A percentile compares a stretch with the other conserved stretches of the same genome.
Evolutionary conservation across 2,329 filamentous ascomycete species (phyloP).

Genomic region (Aureobasidium sp.): DNA sequence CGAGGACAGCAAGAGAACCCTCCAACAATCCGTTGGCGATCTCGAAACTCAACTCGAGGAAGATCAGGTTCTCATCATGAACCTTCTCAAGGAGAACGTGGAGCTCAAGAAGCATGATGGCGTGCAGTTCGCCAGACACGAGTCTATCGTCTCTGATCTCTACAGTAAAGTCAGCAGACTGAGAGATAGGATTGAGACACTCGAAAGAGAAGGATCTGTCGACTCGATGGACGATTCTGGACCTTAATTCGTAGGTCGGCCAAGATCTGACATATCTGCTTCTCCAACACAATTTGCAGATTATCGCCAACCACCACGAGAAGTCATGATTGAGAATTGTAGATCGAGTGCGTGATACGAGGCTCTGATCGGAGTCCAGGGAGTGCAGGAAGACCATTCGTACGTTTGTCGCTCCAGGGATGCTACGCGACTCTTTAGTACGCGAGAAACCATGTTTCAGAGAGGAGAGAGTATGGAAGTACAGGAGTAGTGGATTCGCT

Average conservation of each 20-base stretch:
- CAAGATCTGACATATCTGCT: no score
- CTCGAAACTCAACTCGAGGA: not conserved
- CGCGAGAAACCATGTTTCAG: not conserved
- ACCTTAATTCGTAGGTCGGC: not conserved
- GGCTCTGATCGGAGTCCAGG: not conserved
- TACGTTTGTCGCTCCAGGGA: not conserved
- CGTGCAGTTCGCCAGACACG: not conserved
- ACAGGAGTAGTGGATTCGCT: not conserved
- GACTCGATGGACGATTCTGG: not conserved
- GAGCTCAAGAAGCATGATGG: not conserved
- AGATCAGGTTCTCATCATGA: not conserved
- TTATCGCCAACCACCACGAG: not conserved
- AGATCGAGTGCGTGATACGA: not conserved
- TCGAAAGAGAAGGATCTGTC: not conserved
- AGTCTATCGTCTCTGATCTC: not conserved
- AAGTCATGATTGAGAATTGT: not conserved
- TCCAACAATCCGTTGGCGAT: no score
- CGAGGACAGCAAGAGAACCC: not conserved
- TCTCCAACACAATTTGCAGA: not conserved
- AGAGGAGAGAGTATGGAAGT: no score
- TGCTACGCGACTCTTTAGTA: not conserved
- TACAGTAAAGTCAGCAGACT: not conserved
- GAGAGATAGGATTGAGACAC: not conserved
- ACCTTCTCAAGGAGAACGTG: not conserved
- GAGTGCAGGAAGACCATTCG: not conserved